phyloP scores from a whole-genome alignment of 805 yeast genomes.

The Myxozyma vanderwaltii region DNA sequence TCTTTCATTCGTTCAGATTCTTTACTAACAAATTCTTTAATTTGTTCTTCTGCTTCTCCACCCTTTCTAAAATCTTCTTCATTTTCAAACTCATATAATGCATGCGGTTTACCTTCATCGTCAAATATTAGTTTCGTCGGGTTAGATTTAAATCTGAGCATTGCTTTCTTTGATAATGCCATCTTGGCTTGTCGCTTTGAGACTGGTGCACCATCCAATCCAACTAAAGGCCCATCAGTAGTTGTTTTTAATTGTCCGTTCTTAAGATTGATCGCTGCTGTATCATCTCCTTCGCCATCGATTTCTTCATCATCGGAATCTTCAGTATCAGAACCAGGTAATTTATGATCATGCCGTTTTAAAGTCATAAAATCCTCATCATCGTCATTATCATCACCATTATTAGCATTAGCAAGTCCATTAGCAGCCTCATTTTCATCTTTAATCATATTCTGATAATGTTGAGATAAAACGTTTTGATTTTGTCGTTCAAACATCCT shows the following conservation, averaged over 20 bases:
- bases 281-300: conserved; percentile 38
- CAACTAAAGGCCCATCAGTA: conserved; percentile 21
- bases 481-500: conserved; percentile 94
- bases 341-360: conserved; percentile 73
- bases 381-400: conserved; percentile 50
- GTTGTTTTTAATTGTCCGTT: background rate
- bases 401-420: background rate
- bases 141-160: conserved; percentile 61
- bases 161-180: conserved; percentile 79
- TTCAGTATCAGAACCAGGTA: conserved; percentile 39
- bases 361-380: conserved; percentile 80
- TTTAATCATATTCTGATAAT: conserved; percentile 71
- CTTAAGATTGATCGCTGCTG: background rate
- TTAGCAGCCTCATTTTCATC: conserved; percentile 39
- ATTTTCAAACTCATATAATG: conserved; percentile 85
- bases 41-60: conserved; percentile 70
- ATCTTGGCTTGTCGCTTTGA: conserved; percentile 84
- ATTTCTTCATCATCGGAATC: conserved; percentile 44
- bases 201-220: conserved; percentile 58
- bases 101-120: conserved; percentile 92
- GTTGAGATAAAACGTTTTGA: conserved; percentile 88
- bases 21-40: conserved; percentile 61
- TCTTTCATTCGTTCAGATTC: conserved; percentile 70
- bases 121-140: conserved; percentile 84
- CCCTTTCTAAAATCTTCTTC: conserved; percentile 79